These are phyloP conservation scores for Cubamyces sp. DNA, from an alignment of 768 basidiomycete species.

Conservation along the genomic window DNA sequence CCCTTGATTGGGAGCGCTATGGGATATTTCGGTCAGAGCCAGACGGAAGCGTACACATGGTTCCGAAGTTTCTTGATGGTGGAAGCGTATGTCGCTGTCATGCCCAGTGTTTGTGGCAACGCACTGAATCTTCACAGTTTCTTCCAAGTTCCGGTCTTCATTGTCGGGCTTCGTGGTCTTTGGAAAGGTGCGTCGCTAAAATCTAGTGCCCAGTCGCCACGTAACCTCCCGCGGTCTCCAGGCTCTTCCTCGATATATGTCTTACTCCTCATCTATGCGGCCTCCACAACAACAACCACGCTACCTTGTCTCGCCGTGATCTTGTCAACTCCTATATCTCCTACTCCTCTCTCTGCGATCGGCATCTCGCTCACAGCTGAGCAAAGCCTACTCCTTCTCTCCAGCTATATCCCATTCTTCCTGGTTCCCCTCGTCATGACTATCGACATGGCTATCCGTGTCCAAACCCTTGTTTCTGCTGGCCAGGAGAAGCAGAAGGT, in stretches of 20 bases:
- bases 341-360: conserved; percentile 41
- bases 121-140: conserved; percentile 39
- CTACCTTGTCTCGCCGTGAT: conserved; percentile 69
- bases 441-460: conserved; percentile 63
- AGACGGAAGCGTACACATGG: conserved; percentile 49
- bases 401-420: conserved; percentile 78
- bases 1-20: conserved; percentile 62
- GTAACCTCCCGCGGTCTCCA: conserved; percentile 27
- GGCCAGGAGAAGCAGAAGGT: not conserved
- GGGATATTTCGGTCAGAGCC: conserved; percentile 41
- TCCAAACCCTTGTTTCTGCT: conserved; percentile 26
- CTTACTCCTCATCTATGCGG: conserved; percentile 72
- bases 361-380: conserved; percentile 46
- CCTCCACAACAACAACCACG: conserved; percentile 79
- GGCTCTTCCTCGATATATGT: conserved; percentile 58
- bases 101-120: not conserved
- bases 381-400: conserved; percentile 63
- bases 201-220: not conserved
- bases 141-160: conserved; percentile 79
- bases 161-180: conserved; percentile 65
- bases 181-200: conserved; percentile 49
- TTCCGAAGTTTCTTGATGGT: conserved; percentile 66
- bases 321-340: conserved; percentile 43
- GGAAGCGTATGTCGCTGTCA: conserved; percentile 53
- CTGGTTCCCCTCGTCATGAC: conserved; percentile 72